Base-by-base conservation (phyloP, 1,284 basidiomycete genomes). In the Ceratobasidium sp. region DNA sequence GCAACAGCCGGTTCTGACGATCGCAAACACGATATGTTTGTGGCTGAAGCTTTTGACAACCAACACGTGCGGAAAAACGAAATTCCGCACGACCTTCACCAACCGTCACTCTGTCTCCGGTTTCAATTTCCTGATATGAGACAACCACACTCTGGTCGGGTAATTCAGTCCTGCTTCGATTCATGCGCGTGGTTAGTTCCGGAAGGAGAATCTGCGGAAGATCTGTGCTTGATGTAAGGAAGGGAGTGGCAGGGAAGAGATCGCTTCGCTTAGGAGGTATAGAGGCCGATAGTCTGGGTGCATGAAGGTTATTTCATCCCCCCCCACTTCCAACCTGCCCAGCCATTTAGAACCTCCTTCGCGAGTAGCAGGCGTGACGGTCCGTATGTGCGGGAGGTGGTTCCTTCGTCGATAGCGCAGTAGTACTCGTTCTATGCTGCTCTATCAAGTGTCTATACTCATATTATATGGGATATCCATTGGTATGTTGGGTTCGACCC, bases 11-110 rank as follows among this genome's bases (percentile, higher is more conserved):
- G 56, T 37, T 34, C 31, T 34, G 56, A 13, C 56, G 56, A 58
- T 58, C 56, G 56, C 56, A 58, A 58, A 58, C 56, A 16, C 31
- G 16, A 29, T 37, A 31, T 58, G 56, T 48, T 56, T 69, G 66
- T 69, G 66, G 66, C 66, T 71, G 66, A 71, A 22, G 43, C n/a
- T 5, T 41, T 43, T 71, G 46, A 71, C 66, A 59, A 71, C 66
- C 54, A 59, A 37, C 56, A 58, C 54, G 27, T n/a, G 54, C 29
- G 8, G 14, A 22, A 29, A n/a, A n/a, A n/a, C n/a, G n/a, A n/a
- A n/a, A n/a, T n/a, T n/a, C 56, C 14, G 19, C 8, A 58, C 34
- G 34, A 41, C 39, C 65, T 24, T 27, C 34, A n/a, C n/a, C 5
- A 51, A 22, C 48, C 7, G 22, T 56, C 24, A 39, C 22, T 31